phyloP scores from a whole-genome alignment of 78 protist genomes.

The Dictyostelium firmibasis region DNA sequence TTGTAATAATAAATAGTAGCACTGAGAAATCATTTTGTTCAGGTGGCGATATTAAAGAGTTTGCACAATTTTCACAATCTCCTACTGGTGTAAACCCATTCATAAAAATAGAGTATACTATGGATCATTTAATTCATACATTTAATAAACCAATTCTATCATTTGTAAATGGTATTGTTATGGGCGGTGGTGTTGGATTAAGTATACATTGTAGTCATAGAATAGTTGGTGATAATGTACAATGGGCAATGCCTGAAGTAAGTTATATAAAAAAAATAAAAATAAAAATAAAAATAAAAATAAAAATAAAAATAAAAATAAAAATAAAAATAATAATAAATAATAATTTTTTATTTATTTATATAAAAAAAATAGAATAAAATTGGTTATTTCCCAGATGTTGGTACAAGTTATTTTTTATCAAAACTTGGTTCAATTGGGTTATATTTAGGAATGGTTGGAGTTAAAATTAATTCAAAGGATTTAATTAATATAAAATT shows the following conservation, averaged over 20 bases:
- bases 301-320: too few relatives aligned
- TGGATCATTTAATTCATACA: conserved; percentile 52
- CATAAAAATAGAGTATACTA: conserved; percentile 5
- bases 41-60: conserved; percentile 58
- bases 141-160: conserved; percentile 43
- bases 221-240: conserved; percentile 15
- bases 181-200: conserved; percentile 79
- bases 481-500: conserved; percentile 12
- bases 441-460: conserved; percentile 28
- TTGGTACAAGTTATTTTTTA: conserved; percentile 1
- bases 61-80: not conserved
- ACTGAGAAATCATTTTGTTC: conserved; percentile 34
- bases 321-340: not conserved
- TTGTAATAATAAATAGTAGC: conserved; percentile 14
- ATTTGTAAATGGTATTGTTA: conserved; percentile 67
- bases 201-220: conserved; percentile 27
- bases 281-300: not conserved
- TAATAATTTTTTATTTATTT: too few relatives aligned
- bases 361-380: conserved; percentile 3
- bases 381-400: conserved; percentile 64
- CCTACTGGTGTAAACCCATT: not conserved
- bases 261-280: not conserved
- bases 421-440: conserved; percentile 34
- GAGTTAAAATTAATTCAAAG: not conserved
- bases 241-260: conserved; percentile 77